Conservation (phyloP, 257 asterid species). For the Ehretia macrophylla region DNA sequence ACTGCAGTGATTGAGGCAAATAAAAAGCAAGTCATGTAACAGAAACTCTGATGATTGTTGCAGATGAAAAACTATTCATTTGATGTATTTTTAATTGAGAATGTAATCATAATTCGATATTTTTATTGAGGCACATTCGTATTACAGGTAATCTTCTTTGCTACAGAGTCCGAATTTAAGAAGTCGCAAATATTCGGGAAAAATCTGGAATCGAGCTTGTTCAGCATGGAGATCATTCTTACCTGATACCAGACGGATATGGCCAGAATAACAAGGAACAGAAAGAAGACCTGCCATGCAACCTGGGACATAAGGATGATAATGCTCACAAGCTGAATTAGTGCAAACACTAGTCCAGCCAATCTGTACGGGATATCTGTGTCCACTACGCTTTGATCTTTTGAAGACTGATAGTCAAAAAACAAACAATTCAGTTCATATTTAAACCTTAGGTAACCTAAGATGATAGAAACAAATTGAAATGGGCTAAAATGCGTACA, state of each 20-base stretch:
- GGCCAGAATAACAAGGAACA: slow-evolving; percentile 50
- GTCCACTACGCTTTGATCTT: slow-evolving; percentile 84
- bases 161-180: too few species aligned
- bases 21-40: too few species aligned
- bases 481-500: slow-evolving; percentile 32
- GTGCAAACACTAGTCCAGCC: slow-evolving; percentile 81
- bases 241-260: slow-evolving; percentile 85
- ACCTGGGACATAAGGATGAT: slow-evolving; percentile 68
- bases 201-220: too few species aligned
- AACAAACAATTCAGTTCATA: slow-evolving; percentile 3
- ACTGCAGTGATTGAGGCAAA: too few species aligned
- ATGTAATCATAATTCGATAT: too few species aligned
- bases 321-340: slow-evolving; percentile 73
- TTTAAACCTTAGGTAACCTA: neutral
- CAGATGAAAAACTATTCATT: too few species aligned
- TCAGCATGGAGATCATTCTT: neutral
- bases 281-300: slow-evolving; percentile 70
- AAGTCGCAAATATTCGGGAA: too few species aligned
- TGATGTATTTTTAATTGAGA: too few species aligned
- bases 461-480: neutral
- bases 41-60: too few species aligned
- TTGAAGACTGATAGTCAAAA: slow-evolving; percentile 49
- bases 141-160: too few species aligned
- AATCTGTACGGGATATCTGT: slow-evolving; percentile 76
- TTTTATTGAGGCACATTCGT: too few species aligned